These are phyloP conservation scores for thale cress (Arabidopsis thaliana) DNA, from an alignment of 345 rosid species.

Conservation along the genomic window TAIR10.1 NC_003075.7:109001-109500, in stretches of 20 bases:
- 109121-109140: slow-evolving; percentile 86
- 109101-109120: slow-evolving; percentile 91
- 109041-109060: slow-evolving; percentile 48
- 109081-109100: slow-evolving; percentile 92
- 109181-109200: slow-evolving; percentile 23
- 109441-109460: slow-evolving; percentile 5
- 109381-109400: not conserved
- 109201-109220: not conserved
- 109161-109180: slow-evolving; percentile 89
- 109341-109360: not conserved
- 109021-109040: slow-evolving; percentile 5
- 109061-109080: slow-evolving; percentile 92
- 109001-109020: slow-evolving; percentile 22
- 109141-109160: slow-evolving; percentile 99
- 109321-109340: not conserved
- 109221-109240: not conserved
- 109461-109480: slow-evolving; percentile 16
- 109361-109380: not conserved
- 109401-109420: not conserved
- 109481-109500: slow-evolving; percentile 20
- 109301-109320: not conserved
- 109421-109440: not conserved
- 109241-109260: slow-evolving; percentile 16
- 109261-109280: not conserved
- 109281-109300: not conserved